These are phyloP conservation scores for Globisporangium apiculatum DNA, from an alignment of 352 stramenopile species.

Conservation along the genomic window DNA sequence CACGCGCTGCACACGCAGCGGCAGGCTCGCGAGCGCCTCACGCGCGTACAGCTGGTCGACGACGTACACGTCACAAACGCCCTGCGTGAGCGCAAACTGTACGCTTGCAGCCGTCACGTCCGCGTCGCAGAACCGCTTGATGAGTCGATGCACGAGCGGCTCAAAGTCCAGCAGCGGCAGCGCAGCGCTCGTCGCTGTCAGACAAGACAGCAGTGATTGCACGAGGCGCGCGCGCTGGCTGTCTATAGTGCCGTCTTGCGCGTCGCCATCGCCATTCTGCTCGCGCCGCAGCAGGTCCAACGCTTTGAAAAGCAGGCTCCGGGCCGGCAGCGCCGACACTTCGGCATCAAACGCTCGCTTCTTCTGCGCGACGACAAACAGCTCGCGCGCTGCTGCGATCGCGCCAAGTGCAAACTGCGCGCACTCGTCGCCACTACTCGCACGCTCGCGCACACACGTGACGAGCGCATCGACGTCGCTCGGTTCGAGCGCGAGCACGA, in stretches of 20 bases:
- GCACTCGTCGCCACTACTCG: constrained; percentile 7
- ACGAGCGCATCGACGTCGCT: constrained; percentile 15
- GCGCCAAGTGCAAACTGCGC: constrained; percentile 19
- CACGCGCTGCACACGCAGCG: constrained; percentile 4
- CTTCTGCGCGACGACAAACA: constrained; percentile 35
- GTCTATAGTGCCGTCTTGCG: background rate
- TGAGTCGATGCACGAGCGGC: constrained; percentile 3
- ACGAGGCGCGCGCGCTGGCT: constrained; percentile 1
- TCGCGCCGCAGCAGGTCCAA: constrained; percentile 25
- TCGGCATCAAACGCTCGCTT: constrained; percentile 47
- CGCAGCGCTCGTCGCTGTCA: constrained; percentile 3
- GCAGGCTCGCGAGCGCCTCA: constrained; percentile 2
- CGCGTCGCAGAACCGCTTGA: constrained; percentile 10
- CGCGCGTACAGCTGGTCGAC: constrained; percentile 16
- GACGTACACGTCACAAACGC: constrained; percentile 11
- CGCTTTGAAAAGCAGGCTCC: constrained; percentile 21
- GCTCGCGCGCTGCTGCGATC: constrained; percentile 20
- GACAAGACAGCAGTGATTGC: constrained; percentile 8
- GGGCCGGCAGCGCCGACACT: constrained; percentile 22
- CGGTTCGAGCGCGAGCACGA: constrained; percentile 5
- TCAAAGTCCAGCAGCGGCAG: constrained; percentile 10
- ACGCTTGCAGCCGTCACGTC: constrained; percentile 20
- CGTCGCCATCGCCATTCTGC: constrained; percentile 1
- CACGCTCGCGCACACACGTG: constrained; percentile 13
- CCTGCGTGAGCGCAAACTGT: constrained; percentile 22